A percentile compares a stretch with the other conserved stretches of the same genome.
Evolutionary conservation across 495 filamentous ascomycete species (phyloP).

Genomic region (Staphylotrichum tortipilum): DNA sequence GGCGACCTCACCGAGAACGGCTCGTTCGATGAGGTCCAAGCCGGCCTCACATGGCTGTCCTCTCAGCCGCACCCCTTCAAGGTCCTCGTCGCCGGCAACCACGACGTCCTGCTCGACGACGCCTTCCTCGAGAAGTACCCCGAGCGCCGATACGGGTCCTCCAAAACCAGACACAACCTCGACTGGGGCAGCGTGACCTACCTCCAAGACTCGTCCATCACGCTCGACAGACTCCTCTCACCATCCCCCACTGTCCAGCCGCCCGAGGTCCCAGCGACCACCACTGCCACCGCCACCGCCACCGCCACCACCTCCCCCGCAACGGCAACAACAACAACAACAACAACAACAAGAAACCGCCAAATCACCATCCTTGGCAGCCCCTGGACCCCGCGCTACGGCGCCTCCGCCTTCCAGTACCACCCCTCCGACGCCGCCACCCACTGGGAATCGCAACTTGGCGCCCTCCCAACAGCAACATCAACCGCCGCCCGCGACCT

Average conservation of each 20-base stretch:
- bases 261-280: too few relatives aligned
- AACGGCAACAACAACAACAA: neutral
- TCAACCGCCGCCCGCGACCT: neutral
- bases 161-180: neutral
- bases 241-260: too few relatives aligned
- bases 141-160: slow-evolving; percentile 1
- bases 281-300: too few relatives aligned
- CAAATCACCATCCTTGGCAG: slow-evolving; percentile 5
- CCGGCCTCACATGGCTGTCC: slow-evolving; percentile 5
- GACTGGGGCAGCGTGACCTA: slow-evolving; percentile 6
- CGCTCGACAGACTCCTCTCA: neutral
- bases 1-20: slow-evolving; percentile 8
- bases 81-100: slow-evolving; percentile 9
- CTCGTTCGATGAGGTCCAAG: slow-evolving; percentile 7
- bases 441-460: neutral
- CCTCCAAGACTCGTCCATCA: slow-evolving; percentile 4
- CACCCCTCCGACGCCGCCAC: neutral
- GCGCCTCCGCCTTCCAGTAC: slow-evolving; percentile 7
- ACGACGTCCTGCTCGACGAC: slow-evolving; percentile 8
- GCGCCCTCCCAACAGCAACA: neutral
- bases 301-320: neutral
- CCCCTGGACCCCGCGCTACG: slow-evolving; percentile 6
- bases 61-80: slow-evolving; percentile 8
- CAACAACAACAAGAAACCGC: neutral
- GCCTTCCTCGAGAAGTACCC: slow-evolving; percentile 2